Conservation (phyloP, 2,329 filamentous ascomycete species). For the Sarocladiaceae sp. region DNA sequence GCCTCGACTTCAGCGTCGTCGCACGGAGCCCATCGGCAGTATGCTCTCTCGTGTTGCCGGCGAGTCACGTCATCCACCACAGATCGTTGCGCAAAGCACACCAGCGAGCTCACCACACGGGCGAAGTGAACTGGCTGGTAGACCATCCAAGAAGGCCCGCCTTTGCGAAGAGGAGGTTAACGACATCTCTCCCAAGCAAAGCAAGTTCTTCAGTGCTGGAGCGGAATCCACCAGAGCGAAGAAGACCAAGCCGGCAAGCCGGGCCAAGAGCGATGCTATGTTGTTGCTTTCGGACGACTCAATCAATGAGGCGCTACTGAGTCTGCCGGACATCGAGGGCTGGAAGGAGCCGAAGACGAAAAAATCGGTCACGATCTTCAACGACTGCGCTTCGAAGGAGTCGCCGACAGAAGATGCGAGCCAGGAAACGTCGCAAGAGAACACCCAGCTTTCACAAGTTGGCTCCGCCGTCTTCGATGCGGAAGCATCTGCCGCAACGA, state of each 20-base stretch:
- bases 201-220: conserved; percentile 47
- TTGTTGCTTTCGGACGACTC: conserved; percentile 53
- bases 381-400: conserved; percentile 26
- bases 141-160: conserved; percentile 55
- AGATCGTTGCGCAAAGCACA: conserved; percentile 11
- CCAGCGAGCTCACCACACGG: conserved; percentile 13
- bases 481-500: background rate
- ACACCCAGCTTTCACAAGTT: conserved; percentile 7
- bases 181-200: conserved; percentile 37
- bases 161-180: conserved; percentile 42
- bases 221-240: conserved; percentile 14
- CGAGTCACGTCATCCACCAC: conserved; percentile 15
- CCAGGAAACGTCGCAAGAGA: conserved; percentile 11
- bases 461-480: background rate
- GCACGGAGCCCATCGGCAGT: conserved; percentile 47
- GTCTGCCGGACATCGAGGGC: conserved; percentile 47
- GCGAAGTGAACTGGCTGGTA: conserved; percentile 19
- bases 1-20: conserved; percentile 41
- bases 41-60: conserved; percentile 29
- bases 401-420: conserved; percentile 2
- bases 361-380: conserved; percentile 40
- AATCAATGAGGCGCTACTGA: conserved; percentile 48
- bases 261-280: conserved; percentile 35
- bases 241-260: conserved; percentile 18
- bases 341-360: conserved; percentile 36